These are phyloP conservation scores for Mortierella alpina DNA, from an alignment of 192 early-diverging fungal genomes.

Conservation along the genomic window DNA sequence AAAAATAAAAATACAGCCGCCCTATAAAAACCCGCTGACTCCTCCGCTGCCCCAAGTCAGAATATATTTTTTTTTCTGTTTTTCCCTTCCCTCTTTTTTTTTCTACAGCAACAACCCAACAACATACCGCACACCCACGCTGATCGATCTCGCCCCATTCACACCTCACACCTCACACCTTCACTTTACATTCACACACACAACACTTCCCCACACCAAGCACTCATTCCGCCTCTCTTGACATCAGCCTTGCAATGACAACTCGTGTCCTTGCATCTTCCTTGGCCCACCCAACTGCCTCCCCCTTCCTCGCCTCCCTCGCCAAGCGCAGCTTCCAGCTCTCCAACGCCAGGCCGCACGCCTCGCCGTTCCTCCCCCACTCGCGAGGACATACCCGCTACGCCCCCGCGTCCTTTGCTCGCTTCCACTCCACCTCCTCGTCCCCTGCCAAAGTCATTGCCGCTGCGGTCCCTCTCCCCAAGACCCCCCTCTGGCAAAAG, in stretches of 20 bases:
- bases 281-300: conserved; percentile 18
- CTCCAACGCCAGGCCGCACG: background rate
- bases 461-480: conserved; percentile 1
- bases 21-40: too few relatives aligned
- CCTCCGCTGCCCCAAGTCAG: background rate
- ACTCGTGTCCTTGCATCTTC: conserved; percentile 33
- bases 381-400: background rate
- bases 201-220: background rate
- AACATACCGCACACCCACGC: too few relatives aligned
- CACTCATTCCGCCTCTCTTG: background rate
- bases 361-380: background rate
- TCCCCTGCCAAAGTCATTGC: background rate
- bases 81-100: background rate
- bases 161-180: background rate
- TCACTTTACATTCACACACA: background rate
- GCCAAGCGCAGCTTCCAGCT: too few relatives aligned
- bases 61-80: background rate
- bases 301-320: background rate
- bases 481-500: conserved; percentile 43
- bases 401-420: conserved; percentile 1
- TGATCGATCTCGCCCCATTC: too few relatives aligned
- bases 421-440: background rate
- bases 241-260: conserved; percentile 16
- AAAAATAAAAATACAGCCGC: too few relatives aligned
- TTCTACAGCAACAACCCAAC: background rate